These are phyloP conservation scores for Phytophthora megakarya DNA, from an alignment of 352 stramenopile genomes.

Conservation along the genomic window DNA sequence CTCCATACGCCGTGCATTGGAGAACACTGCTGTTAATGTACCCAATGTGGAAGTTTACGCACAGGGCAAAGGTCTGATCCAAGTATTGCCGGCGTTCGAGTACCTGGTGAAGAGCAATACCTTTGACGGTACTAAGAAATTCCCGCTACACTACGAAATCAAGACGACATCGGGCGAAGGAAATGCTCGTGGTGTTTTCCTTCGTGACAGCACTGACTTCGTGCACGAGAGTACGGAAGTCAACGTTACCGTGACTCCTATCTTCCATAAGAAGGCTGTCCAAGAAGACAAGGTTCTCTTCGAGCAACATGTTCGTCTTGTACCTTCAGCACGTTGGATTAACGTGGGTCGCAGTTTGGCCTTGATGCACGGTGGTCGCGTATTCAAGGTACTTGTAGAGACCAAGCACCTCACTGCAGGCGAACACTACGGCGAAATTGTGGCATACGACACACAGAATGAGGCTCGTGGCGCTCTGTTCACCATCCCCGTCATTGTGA, in stretches of 20 bases:
- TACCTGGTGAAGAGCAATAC: slow-evolving; percentile 53
- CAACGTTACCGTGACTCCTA: slow-evolving; percentile 84
- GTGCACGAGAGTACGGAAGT: slow-evolving; percentile 75
- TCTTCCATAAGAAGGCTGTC: slow-evolving; percentile 85
- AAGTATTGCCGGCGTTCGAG: slow-evolving; percentile 79
- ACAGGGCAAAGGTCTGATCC: slow-evolving; percentile 82
- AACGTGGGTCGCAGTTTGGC: slow-evolving; percentile 83
- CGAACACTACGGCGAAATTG: slow-evolving; percentile 88
- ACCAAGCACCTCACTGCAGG: slow-evolving; percentile 79
- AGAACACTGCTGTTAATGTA: slow-evolving; percentile 81
- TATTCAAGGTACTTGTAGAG: slow-evolving; percentile 92
- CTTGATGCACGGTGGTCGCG: slow-evolving; percentile 82
- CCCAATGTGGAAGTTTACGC: slow-evolving; percentile 72
- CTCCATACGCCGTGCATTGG: slow-evolving; percentile 87
- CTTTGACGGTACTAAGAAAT: slow-evolving; percentile 70
- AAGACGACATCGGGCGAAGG: slow-evolving; percentile 47
- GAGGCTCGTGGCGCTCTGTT: slow-evolving; percentile 81
- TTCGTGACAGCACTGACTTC: slow-evolving; percentile 85
- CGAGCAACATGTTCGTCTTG: slow-evolving; percentile 86
- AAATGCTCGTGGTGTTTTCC: slow-evolving; percentile 79
- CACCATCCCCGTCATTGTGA: slow-evolving; percentile 90
- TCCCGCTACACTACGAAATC: slow-evolving; percentile 59
- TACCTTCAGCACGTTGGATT: slow-evolving; percentile 87
- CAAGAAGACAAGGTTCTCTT: slow-evolving; percentile 89
- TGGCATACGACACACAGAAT: slow-evolving; percentile 77